Conservation (phyloP, 352 stramenopile genomes). For the Phytopythium ostracodes region DNA sequence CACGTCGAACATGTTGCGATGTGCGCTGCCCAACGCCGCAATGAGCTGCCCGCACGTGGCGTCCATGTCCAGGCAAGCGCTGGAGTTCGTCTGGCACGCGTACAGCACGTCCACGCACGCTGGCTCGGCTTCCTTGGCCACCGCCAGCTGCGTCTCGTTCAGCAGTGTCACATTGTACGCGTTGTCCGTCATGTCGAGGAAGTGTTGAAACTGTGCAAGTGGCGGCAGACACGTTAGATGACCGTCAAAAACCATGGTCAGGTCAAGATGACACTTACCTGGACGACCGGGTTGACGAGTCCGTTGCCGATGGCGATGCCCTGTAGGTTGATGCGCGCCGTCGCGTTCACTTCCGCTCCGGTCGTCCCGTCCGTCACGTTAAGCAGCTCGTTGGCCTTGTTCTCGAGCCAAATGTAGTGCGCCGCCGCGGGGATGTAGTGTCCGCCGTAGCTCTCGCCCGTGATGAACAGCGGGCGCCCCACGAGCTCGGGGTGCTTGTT, state of each 20-base stretch:
- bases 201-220: constrained; percentile 23
- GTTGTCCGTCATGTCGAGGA: constrained; percentile 47
- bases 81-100: constrained; percentile 19
- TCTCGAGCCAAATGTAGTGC: constrained; percentile 38
- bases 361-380: constrained; percentile 7
- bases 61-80: constrained; percentile 14
- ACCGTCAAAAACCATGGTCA: too few relatives aligned
- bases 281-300: constrained; percentile 34
- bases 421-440: constrained; percentile 55
- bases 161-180: constrained; percentile 45
- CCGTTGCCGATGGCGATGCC: constrained; percentile 57
- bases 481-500: constrained; percentile 48
- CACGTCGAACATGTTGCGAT: constrained; percentile 57
- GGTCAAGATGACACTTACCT: too few relatives aligned
- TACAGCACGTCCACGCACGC: constrained; percentile 24
- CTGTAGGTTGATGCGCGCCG: constrained; percentile 34
- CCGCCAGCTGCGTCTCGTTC: constrained; percentile 14
- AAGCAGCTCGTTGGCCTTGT: constrained; percentile 8
- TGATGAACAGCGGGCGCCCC: constrained; percentile 39
- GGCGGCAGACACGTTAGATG: background rate
- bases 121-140: constrained; percentile 20
- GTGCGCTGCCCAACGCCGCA: constrained; percentile 7
- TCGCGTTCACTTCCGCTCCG: constrained; percentile 1
- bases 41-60: constrained; percentile 17
- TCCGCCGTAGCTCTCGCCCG: constrained; percentile 48